Evolutionary conservation across 2,329 filamentous ascomycete species (phyloP), one percentile per base, ranked within the genome.

Genomic region (Fusarium transvaalense): DNA sequence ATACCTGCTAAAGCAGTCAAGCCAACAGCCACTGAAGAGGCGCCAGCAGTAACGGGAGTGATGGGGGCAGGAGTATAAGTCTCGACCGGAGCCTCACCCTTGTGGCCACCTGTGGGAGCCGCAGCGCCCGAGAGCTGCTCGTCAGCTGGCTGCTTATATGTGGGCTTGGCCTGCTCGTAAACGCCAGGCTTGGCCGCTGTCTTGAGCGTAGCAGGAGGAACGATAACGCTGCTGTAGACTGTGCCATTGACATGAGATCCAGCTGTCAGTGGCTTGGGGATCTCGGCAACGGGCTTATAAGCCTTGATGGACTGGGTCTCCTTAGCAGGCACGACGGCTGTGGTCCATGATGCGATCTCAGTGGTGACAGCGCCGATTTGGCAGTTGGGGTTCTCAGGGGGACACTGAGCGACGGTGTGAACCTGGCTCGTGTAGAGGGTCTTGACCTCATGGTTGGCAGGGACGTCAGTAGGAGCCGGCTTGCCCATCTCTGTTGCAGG

Each of bases 391-490:
- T 85, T 82, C 57, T 78, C 80, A 41, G 84, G 79, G 53, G 80
- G 81, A 76, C 86, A 88, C 35, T 82, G 83, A 72, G 84, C 88
- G 78, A 87, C 79, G 74, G 85, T 87, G 66, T 83, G 79, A 66
- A 83, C 80, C 74, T 82, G 81, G 72, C 85, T 88, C 72, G 81
- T 78, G 81, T 84, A 87, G 76, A 87, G 78, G 72, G 85, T 82
- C 71, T 73, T 74, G 17, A 72, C 75, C 31, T 71, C 71, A 43
- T 61, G 61, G 19, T 69, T 42, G 56, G 42, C 45, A 23, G 72
- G 59, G 29, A 55, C 61, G 43, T 61, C 43, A 39, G 66, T 64
- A 17, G 64, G 60, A 12, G 42, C 52, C 38, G 61, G 56, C 43
- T 52, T 46, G 42, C 43, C 45, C 15, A 58, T 66, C 53, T 68